These are phyloP conservation scores for Candida maesae DNA, from an alignment of 805 yeast species.

Conservation along the genomic window DNA sequence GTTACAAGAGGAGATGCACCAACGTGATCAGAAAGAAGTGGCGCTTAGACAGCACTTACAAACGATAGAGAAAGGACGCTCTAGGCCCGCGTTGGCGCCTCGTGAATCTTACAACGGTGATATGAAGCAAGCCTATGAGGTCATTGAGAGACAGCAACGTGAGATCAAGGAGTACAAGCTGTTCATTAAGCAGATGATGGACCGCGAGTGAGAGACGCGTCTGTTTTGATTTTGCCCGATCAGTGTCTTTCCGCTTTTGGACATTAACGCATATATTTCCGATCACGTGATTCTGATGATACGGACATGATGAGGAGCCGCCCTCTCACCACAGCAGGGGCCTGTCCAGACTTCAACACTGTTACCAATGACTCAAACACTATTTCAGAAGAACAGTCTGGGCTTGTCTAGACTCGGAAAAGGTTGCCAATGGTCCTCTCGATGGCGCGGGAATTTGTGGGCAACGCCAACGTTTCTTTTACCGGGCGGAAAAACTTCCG, in stretches of 20 bases:
- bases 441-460: neutral
- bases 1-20: conserved; percentile 2
- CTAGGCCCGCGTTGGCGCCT: neutral
- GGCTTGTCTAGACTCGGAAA: neutral
- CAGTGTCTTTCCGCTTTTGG: neutral
- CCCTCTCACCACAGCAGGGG: too few relatives aligned
- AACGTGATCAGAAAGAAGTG: conserved; percentile 3
- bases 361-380: too few relatives aligned
- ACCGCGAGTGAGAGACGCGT: conserved; percentile 9
- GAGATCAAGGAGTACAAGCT: conserved; percentile 24
- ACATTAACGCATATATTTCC: too few relatives aligned
- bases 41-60: neutral
- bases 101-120: neutral
- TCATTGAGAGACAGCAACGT: conserved; percentile 12
- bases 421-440: too few relatives aligned
- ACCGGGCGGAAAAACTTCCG: conserved; percentile 3
- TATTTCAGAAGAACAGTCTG: neutral
- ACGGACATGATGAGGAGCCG: too few relatives aligned
- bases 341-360: too few relatives aligned
- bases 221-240: conserved; percentile 1
- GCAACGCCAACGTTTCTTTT: too few relatives aligned
- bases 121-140: neutral
- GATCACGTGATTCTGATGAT: too few relatives aligned
- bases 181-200: conserved; percentile 26
- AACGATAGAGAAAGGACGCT: neutral